These are phyloP conservation scores for Chlamydomonas asymmetrica DNA, from an alignment of 139 green algal species.

Conservation along the genomic window DNA sequence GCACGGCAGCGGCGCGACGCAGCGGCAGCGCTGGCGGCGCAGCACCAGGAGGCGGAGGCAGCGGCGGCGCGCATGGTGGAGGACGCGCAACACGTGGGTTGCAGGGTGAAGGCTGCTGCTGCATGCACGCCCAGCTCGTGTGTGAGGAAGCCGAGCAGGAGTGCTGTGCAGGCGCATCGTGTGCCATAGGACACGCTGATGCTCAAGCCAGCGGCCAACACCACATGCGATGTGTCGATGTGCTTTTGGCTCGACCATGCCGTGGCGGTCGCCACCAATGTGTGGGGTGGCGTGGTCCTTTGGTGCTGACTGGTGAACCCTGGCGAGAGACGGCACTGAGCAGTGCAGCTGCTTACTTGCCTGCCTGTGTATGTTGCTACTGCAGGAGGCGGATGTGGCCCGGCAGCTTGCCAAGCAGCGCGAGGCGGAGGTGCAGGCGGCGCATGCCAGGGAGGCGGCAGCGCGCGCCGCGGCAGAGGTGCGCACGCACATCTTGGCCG, in stretches of 20 bases:
- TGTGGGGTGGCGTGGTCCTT: too few species aligned
- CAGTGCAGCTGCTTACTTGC: background rate
- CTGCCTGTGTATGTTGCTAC: background rate
- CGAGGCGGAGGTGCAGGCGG: conserved; percentile 42
- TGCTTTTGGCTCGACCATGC: background rate
- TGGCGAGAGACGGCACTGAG: background rate
- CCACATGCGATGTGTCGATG: background rate
- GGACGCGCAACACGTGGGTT: conserved; percentile 27
- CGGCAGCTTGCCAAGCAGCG: conserved; percentile 39
- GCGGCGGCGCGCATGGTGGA: conserved; percentile 26
- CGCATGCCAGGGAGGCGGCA: conserved; percentile 32
- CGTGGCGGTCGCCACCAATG: too few species aligned
- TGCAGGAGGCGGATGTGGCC: conserved; percentile 47
- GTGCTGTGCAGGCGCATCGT: too few species aligned
- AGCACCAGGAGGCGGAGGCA: conserved; percentile 49
- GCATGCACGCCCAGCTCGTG: too few species aligned
- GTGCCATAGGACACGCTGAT: conserved; percentile 4
- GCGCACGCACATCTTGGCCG: conserved; percentile 1
- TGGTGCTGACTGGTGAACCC: background rate
- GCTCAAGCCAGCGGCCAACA: background rate
- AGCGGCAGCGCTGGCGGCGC: conserved; percentile 36
- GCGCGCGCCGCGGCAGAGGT: conserved; percentile 39
- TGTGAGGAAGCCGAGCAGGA: too few species aligned
- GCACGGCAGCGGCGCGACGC: conserved; percentile 53
- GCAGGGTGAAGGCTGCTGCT: too few species aligned